These are phyloP conservation scores for Herpetomonas samuelpessoai DNA, from an alignment of 208 protist genomes.

Conservation along the genomic window DNA sequence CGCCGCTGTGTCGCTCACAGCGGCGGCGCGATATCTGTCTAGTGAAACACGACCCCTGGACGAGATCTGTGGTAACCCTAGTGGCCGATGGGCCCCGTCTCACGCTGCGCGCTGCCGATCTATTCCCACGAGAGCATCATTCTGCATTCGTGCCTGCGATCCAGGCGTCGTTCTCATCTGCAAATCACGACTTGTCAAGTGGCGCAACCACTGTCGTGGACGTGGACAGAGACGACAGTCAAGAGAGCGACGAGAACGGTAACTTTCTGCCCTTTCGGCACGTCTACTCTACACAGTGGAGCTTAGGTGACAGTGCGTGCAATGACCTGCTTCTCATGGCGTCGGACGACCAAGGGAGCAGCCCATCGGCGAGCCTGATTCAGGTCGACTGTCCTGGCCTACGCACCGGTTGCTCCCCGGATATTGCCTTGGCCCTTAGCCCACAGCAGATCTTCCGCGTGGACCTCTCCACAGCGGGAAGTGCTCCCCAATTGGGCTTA, in stretches of 20 bases:
- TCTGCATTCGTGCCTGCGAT: too few species aligned
- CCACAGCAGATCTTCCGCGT: neutral
- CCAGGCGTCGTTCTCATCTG: too few species aligned
- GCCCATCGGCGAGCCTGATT: neutral
- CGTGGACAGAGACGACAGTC: neutral
- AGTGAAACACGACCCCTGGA: neutral
- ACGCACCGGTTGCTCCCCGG: neutral
- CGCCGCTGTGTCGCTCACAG: too few species aligned
- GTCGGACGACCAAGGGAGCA: neutral
- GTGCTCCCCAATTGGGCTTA: conserved; percentile 3
- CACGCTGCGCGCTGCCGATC: conserved; percentile 3
- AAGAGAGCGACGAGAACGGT: neutral
- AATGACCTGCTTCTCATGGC: conserved; percentile 1
- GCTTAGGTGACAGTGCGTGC: neutral
- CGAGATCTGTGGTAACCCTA: neutral
- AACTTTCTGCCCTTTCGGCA: neutral
- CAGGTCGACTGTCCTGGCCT: too few species aligned
- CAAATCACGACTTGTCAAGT: too few species aligned
- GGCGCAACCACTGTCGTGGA: neutral
- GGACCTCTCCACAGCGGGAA: neutral
- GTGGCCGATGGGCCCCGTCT: conserved; percentile 2
- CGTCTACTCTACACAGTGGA: neutral
- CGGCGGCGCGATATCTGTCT: neutral
- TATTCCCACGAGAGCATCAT: too few species aligned
- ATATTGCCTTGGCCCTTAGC: neutral